Percentiles rank a stretch among this genome's conserved stretches.
phyloP scores from a whole-genome alignment of 208 protist species.

The Endotrypanum monterogeii region DNA sequence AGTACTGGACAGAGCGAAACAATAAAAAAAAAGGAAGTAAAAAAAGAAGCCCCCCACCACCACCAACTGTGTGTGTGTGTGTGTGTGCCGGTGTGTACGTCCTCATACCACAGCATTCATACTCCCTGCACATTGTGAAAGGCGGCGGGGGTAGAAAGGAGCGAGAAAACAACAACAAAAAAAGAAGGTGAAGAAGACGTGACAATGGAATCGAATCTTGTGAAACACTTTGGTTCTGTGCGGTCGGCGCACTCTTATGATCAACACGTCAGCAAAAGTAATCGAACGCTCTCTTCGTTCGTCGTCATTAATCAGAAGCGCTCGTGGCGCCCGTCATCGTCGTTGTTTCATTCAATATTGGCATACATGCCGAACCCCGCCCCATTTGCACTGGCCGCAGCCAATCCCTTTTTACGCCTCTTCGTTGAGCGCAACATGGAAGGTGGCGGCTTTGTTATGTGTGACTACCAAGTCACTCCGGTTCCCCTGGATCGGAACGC shows the following conservation, averaged over 20 bases:
- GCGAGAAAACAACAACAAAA: too few relatives aligned
- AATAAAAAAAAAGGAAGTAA: not conserved
- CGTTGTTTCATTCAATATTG: constrained; percentile 34
- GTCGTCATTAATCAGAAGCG: constrained; percentile 47
- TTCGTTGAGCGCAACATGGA: constrained; percentile 44
- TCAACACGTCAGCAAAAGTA: constrained; percentile 17
- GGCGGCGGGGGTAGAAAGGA: too few relatives aligned
- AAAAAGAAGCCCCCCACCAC: not conserved
- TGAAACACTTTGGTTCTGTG: constrained; percentile 16
- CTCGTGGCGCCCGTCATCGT: constrained; percentile 41
- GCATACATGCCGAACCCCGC: constrained; percentile 40
- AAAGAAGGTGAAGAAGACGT: not conserved
- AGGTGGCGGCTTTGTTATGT: constrained; percentile 24
- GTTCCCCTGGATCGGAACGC: not conserved
- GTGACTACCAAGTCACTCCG: constrained; percentile 35
- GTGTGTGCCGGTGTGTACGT: too few relatives aligned
- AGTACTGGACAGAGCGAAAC: too few relatives aligned
- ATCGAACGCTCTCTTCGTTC: constrained; percentile 35
- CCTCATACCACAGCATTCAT: too few relatives aligned
- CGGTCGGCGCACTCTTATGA: constrained; percentile 29
- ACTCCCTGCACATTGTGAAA: too few relatives aligned
- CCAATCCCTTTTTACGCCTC: constrained; percentile 45
- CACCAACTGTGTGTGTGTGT: not conserved
- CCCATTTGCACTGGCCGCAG: constrained; percentile 39
- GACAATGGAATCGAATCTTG: constrained; percentile 16